Evolutionary conservation across 2,329 filamentous ascomycete species (phyloP).

Genomic region (Claviceps sp.): DNA sequence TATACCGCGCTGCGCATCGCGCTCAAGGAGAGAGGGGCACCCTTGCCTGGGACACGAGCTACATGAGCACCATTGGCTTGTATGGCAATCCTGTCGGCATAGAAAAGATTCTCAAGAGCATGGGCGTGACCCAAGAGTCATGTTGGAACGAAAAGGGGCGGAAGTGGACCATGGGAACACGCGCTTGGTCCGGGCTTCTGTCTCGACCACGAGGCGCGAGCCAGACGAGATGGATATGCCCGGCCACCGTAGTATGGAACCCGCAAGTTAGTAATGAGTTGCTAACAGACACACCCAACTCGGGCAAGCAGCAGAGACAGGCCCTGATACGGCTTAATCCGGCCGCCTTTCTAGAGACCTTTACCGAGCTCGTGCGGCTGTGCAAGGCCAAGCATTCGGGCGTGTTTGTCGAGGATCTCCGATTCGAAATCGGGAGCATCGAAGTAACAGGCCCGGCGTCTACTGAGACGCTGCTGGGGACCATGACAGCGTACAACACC

Average conservation of each 20-base stretch:
- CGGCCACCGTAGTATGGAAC: constrained; percentile 66
- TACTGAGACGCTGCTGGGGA: constrained; percentile 60
- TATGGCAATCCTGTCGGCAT: constrained; percentile 54
- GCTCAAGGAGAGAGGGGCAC: constrained; percentile 62
- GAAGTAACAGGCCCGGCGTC: constrained; percentile 54
- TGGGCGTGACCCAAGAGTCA: constrained; percentile 49
- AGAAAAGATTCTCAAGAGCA: constrained; percentile 47
- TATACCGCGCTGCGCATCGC: constrained; percentile 76
- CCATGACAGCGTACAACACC: constrained; percentile 42
- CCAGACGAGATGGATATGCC: constrained; percentile 48
- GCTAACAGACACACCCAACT: constrained; percentile 12
- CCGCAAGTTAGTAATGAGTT: constrained; percentile 20
- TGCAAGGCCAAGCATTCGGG: constrained; percentile 47
- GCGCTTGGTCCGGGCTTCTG: constrained; percentile 36
- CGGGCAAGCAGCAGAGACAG: constrained; percentile 21
- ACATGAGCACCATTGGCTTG: constrained; percentile 74
- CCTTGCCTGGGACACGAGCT: constrained; percentile 87
- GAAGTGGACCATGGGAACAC: constrained; percentile 52
- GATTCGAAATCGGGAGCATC: constrained; percentile 52
- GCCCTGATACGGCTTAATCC: constrained; percentile 71
- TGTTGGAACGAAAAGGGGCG: constrained; percentile 50
- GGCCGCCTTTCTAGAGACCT: constrained; percentile 59
- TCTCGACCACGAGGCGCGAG: constrained; percentile 38
- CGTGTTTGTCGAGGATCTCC: constrained; percentile 53
- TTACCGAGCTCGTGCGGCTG: constrained; percentile 46